Percentiles rank a stretch among this genome's conserved stretches.
These are phyloP conservation scores for Ogataea glucozyma DNA, from an alignment of 805 yeast genomes.

Conservation along the genomic window DNA sequence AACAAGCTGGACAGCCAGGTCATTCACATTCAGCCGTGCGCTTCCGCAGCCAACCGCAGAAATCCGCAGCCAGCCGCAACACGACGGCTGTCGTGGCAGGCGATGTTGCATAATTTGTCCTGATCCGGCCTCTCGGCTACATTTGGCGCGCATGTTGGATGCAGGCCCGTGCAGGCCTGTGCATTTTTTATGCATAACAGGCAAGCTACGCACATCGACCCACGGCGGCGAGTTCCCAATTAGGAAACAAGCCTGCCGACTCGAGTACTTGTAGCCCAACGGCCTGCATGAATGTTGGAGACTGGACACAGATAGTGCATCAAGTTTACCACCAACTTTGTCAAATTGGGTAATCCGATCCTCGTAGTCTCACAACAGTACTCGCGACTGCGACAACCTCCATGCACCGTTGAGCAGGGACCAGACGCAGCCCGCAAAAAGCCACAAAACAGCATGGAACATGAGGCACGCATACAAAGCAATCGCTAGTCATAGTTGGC, in stretches of 20 bases:
- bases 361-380: background rate
- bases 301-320: background rate
- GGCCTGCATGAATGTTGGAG: background rate
- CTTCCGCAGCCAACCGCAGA: background rate
- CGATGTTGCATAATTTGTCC: background rate
- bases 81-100: background rate
- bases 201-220: too few species aligned
- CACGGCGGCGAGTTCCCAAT: conserved; percentile 1
- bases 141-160: too few species aligned
- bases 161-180: too few species aligned
- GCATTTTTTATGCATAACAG: too few species aligned
- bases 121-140: conserved; percentile 2
- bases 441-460: too few species aligned
- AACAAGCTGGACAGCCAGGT: too few species aligned
- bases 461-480: too few species aligned
- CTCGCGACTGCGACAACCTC: background rate
- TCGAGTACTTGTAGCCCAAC: conserved; percentile 1
- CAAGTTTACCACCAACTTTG: background rate
- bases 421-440: conserved; percentile 3
- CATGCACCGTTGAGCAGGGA: background rate
- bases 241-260: conserved; percentile 1
- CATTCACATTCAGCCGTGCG: too few species aligned
- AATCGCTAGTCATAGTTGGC: too few species aligned
- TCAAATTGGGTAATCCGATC: background rate
- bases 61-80: background rate